Percentiles rank a stretch among this genome's conserved stretches.
phyloP scores from a whole-genome alignment of 2,329 filamentous ascomycete species.

The Trichophyton benhamiae region DNA sequence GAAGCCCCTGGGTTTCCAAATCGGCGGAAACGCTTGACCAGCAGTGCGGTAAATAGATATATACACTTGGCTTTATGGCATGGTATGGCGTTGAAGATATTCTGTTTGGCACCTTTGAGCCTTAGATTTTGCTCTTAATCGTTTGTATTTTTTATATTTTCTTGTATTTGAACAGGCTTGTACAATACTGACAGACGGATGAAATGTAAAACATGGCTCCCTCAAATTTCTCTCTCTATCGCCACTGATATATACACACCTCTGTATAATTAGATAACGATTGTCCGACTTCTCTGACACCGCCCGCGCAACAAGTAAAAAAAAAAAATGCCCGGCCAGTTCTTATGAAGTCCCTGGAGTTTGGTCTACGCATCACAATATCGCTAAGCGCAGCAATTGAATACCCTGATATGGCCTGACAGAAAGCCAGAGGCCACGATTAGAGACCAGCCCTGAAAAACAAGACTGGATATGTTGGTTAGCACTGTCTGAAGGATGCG shows the following conservation, averaged over 20 bases:
- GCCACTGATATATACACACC: background rate
- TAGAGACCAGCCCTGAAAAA: constrained; percentile 33
- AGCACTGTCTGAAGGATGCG: constrained; percentile 83
- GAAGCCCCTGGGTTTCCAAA: constrained; percentile 34
- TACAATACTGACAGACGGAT: constrained; percentile 3
- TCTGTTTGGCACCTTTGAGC: constrained; percentile 2
- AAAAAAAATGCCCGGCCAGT: constrained; percentile 51
- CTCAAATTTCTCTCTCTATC: background rate
- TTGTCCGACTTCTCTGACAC: constrained; percentile 78
- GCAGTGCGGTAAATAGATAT: constrained; percentile 12
- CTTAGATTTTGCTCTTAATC: constrained; percentile 1
- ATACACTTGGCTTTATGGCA: constrained; percentile 9
- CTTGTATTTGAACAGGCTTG: background rate
- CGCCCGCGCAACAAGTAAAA: constrained; percentile 54
- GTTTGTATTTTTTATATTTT: constrained; percentile 4
- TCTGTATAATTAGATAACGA: background rate
- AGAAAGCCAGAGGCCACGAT: constrained; percentile 50
- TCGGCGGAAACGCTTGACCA: constrained; percentile 14
- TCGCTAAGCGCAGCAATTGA: constrained; percentile 54
- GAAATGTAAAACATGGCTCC: background rate
- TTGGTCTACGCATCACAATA: constrained; percentile 49
- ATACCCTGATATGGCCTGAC: constrained; percentile 44
- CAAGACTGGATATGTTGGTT: constrained; percentile 41
- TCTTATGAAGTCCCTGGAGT: constrained; percentile 53
- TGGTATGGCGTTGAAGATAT: constrained; percentile 12